phyloP scores from a whole-genome alignment of 73 alveolate species.

The Tetrahymena elliotti region DNA sequence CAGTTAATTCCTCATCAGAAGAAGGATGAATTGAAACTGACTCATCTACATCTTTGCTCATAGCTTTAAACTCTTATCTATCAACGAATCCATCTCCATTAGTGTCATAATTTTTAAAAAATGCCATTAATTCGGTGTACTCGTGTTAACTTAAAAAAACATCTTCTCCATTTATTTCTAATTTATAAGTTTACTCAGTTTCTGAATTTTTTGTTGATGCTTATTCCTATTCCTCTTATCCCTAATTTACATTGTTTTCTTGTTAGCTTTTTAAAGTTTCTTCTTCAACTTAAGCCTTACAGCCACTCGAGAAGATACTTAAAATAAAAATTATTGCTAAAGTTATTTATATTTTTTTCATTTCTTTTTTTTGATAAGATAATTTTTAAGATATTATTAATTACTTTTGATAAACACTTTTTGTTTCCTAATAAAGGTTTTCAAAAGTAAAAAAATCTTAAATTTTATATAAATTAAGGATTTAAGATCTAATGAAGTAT shows the following conservation, averaged over 20 bases:
- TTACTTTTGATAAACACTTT: not conserved
- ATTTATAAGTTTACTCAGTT: no score
- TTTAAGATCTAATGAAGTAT: not conserved
- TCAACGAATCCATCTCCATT: not conserved
- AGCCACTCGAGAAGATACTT: not conserved
- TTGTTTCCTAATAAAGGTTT: not conserved
- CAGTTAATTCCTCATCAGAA: not conserved
- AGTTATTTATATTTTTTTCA: not conserved
- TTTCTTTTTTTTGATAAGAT: not conserved
- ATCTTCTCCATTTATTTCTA: not conserved
- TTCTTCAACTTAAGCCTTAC: not conserved
- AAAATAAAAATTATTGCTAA: not conserved
- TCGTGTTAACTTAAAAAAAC: not conserved
- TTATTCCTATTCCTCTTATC: not conserved
- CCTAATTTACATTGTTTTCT: not conserved
- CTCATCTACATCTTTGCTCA: not conserved
- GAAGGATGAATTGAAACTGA: not conserved
- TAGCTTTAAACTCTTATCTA: not conserved
- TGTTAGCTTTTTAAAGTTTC: not conserved
- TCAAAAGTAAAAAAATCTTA: not conserved
- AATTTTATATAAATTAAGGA: not conserved
- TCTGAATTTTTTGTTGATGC: not conserved
- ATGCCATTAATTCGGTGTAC: not conserved
- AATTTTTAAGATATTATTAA: not conserved
- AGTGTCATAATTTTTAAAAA: constrained; percentile 1